A percentile compares a stretch with the other conserved stretches of the same genome.
Evolutionary conservation across 2,329 filamentous ascomycete species (phyloP).

Genomic region (Verticillium albo-atrum): DNA sequence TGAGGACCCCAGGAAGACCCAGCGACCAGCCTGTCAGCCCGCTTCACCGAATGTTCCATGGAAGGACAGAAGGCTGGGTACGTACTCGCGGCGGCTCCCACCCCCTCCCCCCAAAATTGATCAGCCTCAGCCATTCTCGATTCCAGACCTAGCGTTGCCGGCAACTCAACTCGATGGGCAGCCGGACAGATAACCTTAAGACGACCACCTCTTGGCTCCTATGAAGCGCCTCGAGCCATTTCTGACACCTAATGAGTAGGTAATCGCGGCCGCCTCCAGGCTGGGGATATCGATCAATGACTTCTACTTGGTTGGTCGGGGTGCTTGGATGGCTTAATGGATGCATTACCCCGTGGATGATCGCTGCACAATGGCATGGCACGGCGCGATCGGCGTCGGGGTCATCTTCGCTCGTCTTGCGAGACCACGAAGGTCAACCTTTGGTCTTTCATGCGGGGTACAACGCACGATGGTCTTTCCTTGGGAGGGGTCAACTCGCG

Average conservation of each 20-base stretch:
- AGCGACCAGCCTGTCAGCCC: neutral
- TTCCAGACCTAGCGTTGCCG: conserved; percentile 1
- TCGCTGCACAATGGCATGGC: neutral
- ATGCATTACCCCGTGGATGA: neutral
- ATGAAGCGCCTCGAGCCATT: neutral
- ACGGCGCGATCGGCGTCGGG: neutral
- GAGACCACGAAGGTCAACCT: neutral
- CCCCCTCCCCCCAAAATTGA: neutral
- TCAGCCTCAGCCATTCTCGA: neutral
- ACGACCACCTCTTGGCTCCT: neutral
- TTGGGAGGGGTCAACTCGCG: neutral
- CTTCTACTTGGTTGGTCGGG: neutral
- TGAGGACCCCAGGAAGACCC: neutral
- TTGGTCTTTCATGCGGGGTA: neutral
- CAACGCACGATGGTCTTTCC: neutral
- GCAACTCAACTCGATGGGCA: conserved; percentile 3
- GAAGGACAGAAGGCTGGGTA: neutral
- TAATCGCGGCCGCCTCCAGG: neutral
- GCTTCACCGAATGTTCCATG: conserved; percentile 2
- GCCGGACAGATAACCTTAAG: conserved; percentile 1
- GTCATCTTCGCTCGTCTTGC: neutral
- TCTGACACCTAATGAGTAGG: neutral
- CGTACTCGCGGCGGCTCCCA: neutral
- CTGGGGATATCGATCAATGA: neutral
- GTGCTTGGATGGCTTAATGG: neutral